phyloP scores from a whole-genome alignment of 208 protist species.

The Leishmania braziliensis region DNA sequence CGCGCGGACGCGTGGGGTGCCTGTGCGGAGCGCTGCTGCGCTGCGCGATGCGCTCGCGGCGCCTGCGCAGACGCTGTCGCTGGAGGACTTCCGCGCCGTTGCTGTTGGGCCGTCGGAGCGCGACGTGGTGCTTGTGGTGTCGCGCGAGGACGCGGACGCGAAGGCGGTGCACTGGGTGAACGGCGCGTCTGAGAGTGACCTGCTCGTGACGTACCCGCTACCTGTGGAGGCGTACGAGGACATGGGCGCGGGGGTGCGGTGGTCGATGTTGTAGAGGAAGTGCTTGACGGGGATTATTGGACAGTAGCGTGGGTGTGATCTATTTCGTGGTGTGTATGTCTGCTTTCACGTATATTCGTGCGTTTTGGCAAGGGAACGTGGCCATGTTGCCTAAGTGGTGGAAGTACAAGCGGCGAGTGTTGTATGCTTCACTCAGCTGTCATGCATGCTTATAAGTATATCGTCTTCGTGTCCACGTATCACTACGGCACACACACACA shows the following conservation, averaged over 20 bases:
- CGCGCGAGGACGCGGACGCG: slow-evolving; percentile 36
- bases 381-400: no score
- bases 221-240: slow-evolving; percentile 47
- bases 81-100: slow-evolving; percentile 56
- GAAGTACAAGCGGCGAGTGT: no score
- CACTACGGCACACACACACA: background rate
- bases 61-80: slow-evolving; percentile 53
- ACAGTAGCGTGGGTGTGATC: background rate
- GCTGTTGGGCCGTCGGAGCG: slow-evolving; percentile 22
- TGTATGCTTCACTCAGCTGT: no score
- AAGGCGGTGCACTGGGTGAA: slow-evolving; percentile 48
- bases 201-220: slow-evolving; percentile 52
- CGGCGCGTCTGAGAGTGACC: slow-evolving; percentile 49
- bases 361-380: no score
- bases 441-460: no score
- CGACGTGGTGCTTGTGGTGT: slow-evolving; percentile 35
- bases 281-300: no score
- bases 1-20: slow-evolving; percentile 20
- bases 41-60: slow-evolving; percentile 27
- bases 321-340: background rate
- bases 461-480: background rate
- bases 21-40: background rate
- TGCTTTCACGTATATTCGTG: no score
- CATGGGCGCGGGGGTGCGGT: slow-evolving; percentile 30
- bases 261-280: slow-evolving; percentile 3